Percentiles rank a stretch among this genome's conserved stretches.
Conservation (phyloP, 257 asterid genomes). For the Solanum phureja region DNA sequence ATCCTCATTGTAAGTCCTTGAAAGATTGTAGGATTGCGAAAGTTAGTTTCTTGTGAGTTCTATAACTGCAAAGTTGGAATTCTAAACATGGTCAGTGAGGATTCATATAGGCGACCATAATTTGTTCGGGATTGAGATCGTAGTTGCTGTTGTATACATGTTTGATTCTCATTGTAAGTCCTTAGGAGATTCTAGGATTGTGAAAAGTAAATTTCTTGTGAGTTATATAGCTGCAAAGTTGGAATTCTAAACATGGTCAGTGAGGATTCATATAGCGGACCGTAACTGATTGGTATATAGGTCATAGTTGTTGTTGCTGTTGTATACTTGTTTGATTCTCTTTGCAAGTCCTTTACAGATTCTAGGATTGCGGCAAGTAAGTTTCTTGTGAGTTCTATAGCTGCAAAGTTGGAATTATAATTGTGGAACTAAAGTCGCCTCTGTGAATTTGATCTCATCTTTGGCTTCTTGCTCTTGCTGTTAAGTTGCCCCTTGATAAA, state of each 20-base stretch:
- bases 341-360: not conserved
- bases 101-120: not conserved
- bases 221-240: not conserved
- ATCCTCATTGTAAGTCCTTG: not conserved
- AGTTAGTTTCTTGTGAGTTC: not conserved
- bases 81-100: not conserved
- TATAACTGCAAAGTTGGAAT: not conserved
- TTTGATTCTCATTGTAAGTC: not conserved
- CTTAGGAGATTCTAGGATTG: not conserved
- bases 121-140: not conserved
- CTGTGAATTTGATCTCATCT: not conserved
- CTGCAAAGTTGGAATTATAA: not conserved
- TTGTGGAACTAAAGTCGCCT: not conserved
- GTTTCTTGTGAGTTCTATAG: not conserved
- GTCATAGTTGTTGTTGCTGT: not conserved
- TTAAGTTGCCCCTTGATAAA: not conserved
- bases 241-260: fast-evolving
- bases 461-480: not conserved
- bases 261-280: not conserved
- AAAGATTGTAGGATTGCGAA: not conserved
- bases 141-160: not conserved
- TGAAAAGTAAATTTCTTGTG: not conserved
- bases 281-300: not conserved
- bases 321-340: not conserved
- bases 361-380: not conserved